Conservation (phyloP, 768 basidiomycete species). For the Collybiopsis luxurians region DNA sequence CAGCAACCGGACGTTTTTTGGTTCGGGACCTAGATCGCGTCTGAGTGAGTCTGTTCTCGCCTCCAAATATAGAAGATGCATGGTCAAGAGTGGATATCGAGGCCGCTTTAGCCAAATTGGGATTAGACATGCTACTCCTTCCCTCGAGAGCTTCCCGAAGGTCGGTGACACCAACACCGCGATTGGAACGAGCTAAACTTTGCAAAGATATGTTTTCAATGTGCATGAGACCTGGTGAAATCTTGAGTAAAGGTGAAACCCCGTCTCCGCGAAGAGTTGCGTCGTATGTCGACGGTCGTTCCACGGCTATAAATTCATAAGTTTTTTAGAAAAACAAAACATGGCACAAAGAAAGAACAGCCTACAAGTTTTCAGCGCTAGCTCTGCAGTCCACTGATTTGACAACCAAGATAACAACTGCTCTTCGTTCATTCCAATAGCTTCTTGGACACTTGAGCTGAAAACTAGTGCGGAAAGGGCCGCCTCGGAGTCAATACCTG, state of each 20-base stretch:
- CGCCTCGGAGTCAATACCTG: slow-evolving; percentile 49
- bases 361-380: slow-evolving; percentile 77
- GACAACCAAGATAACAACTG: slow-evolving; percentile 53
- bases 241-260: slow-evolving; percentile 70
- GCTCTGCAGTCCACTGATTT: slow-evolving; percentile 68
- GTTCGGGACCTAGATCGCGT: slow-evolving; percentile 51
- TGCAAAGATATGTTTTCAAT: slow-evolving; percentile 88
- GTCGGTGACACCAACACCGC: slow-evolving; percentile 84
- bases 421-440: slow-evolving; percentile 61
- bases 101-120: slow-evolving; percentile 61
- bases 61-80: slow-evolving; percentile 45
- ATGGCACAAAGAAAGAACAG: not conserved
- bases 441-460: slow-evolving; percentile 53
- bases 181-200: slow-evolving; percentile 74
- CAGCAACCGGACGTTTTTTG: slow-evolving; percentile 47
- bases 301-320: slow-evolving; percentile 42
- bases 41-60: slow-evolving; percentile 43
- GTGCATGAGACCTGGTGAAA: slow-evolving; percentile 86
- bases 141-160: slow-evolving; percentile 88
- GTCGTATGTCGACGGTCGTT: slow-evolving; percentile 52
- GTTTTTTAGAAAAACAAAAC: not conserved
- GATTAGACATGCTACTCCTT: slow-evolving; percentile 78
- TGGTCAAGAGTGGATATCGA: slow-evolving; percentile 80
- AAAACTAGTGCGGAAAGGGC: slow-evolving; percentile 57
- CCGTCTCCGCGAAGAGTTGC: slow-evolving; percentile 60